Evolutionary conservation across 1,284 basidiomycete species (phyloP).

Genomic region (Trametes pubescens): DNA sequence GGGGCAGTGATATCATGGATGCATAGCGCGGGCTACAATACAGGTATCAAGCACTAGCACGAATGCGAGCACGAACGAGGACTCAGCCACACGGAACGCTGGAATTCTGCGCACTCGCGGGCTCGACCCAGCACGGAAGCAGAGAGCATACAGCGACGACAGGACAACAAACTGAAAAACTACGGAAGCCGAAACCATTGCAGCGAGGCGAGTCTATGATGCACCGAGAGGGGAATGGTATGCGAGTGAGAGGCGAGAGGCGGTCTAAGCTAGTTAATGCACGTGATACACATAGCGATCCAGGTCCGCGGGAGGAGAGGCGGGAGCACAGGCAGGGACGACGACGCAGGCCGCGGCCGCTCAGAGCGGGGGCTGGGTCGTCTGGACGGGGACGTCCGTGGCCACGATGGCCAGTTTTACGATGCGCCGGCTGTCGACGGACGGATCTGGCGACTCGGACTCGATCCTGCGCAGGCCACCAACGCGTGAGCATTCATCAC

Average conservation of each 20-base stretch:
- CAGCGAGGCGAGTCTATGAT: slow-evolving; percentile 17
- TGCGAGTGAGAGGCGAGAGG: neutral
- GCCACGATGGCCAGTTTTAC: slow-evolving; percentile 58
- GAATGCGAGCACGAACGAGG: neutral
- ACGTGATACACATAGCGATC: slow-evolving; percentile 12
- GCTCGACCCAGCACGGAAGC: neutral
- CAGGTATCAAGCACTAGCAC: neutral
- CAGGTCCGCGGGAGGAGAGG: slow-evolving; percentile 4
- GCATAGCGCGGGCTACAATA: neutral
- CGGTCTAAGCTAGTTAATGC: slow-evolving; percentile 13
- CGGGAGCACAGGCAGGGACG: neutral
- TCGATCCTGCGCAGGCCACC: slow-evolving; percentile 51
- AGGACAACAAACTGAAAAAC: neutral
- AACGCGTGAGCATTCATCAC: neutral
- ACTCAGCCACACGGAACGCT: neutral
- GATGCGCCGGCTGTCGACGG: slow-evolving; percentile 57
- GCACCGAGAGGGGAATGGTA: slow-evolving; percentile 4
- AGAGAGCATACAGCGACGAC: neutral
- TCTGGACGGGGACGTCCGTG: slow-evolving; percentile 46
- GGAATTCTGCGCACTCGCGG: neutral
- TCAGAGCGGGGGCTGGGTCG: slow-evolving; percentile 24
- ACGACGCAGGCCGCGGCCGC: slow-evolving; percentile 5
- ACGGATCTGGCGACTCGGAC: slow-evolving; percentile 49
- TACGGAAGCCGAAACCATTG: slow-evolving; percentile 9
- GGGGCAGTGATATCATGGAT: neutral